phyloP scores from a whole-genome alignment of 805 yeast genomes.

The Candida argentea region DNA sequence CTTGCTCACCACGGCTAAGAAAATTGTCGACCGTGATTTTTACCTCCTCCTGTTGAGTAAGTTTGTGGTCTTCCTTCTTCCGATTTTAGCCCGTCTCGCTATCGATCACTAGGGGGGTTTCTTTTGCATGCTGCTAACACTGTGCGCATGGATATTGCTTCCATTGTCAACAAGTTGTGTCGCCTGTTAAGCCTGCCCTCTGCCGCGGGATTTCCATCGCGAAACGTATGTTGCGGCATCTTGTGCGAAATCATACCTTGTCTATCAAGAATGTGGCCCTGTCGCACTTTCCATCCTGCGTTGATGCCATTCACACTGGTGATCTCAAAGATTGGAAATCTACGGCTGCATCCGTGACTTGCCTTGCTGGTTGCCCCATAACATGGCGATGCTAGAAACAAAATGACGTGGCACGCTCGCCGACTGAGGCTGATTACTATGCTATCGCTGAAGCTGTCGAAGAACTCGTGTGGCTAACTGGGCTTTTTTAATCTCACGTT shows the following conservation, averaged over 20 bases:
- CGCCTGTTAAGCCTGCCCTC: neutral
- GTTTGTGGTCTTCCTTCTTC: too few species aligned
- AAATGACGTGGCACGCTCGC: constrained; percentile 5
- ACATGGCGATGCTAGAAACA: constrained; percentile 10
- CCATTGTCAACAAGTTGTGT: neutral
- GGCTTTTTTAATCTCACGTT: neutral
- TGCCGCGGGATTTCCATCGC: neutral
- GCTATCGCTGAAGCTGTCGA: constrained; percentile 5
- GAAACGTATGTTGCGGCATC: constrained; percentile 3
- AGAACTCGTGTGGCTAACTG: constrained; percentile 5
- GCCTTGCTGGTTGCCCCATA: constrained; percentile 5
- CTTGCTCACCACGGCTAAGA: neutral
- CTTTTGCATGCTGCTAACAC: neutral
- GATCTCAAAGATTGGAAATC: constrained; percentile 4
- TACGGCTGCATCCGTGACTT: neutral
- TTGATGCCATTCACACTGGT: constrained; percentile 7
- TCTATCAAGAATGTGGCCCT: neutral
- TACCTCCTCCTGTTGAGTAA: neutral
- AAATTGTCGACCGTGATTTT: neutral
- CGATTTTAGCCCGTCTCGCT: neutral
- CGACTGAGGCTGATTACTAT: constrained; percentile 9
- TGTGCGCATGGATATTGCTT: neutral
- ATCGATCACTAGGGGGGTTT: neutral
- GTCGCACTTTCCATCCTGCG: constrained; percentile 3
- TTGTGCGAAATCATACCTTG: constrained; percentile 5